Evolutionary conservation across 306 rosid genomes (phyloP), one percentile per base, ranked within the genome.

Genomic region (Rosa multiflora): DNA sequence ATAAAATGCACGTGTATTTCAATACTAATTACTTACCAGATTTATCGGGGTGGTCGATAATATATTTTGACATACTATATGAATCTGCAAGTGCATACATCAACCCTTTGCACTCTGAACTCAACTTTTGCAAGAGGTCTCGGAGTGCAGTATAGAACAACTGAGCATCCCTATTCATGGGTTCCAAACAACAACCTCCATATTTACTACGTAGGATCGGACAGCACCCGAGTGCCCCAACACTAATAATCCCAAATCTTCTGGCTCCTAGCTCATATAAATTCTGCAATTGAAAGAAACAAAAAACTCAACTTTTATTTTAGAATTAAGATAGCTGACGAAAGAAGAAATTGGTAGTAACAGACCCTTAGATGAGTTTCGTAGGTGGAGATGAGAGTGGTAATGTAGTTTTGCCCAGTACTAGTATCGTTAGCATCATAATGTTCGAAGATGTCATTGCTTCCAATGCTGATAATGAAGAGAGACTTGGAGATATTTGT

Each of bases 51-150:
- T 15, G 0, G 11, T 20, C 4, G 1, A 89, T 0, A 21, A 85
- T 3, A 10, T 1, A 0, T 0, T 0, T 35, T 46, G 90, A 78
- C 89, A 89, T 67, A 0, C 14, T 46, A 67, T 42, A 80, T n/a
- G 90, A 10, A 79, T 86, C 74, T n/a, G 63, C 92, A 56, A 85
- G 75, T 2, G 93, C 85, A 76, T 88, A 89, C 20, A 42, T 67
- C n/a, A 89, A 67, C 5, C 47, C 86, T 32, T 49, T 10, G 75
- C 78, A 75, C 10, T 86, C 85, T 5, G n/a, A 74, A 51, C 89
- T 87, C 73, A 89, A 66, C 35, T 49, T 82, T n/a, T 2, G 61
- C 74, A 89, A 14, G 62, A 83, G 39, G 35, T 9, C 21, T 49
- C n/a, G 5, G 5, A 49, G 69, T 76, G 58, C 79, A 51, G 6